These are phyloP conservation scores for Leccinum subtestaceum DNA, from an alignment of 768 basidiomycete genomes.

Conservation along the genomic window DNA sequence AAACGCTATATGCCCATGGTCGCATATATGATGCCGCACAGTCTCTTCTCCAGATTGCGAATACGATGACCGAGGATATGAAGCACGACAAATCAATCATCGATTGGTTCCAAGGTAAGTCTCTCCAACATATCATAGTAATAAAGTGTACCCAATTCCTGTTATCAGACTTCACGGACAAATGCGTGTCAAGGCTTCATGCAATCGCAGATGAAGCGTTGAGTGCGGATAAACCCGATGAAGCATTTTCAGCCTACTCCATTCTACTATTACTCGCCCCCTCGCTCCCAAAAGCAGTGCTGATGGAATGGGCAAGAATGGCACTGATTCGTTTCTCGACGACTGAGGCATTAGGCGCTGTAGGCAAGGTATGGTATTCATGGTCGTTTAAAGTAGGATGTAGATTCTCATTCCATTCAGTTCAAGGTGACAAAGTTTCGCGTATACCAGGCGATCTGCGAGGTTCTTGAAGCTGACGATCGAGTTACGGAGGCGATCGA, in stretches of 20 bases:
- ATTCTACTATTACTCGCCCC: background rate
- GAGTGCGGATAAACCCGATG: background rate
- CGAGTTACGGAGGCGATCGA: background rate
- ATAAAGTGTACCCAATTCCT: no score
- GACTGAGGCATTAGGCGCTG: background rate
- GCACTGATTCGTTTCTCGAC: background rate
- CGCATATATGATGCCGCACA: no score
- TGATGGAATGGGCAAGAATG: background rate
- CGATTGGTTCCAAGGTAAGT: no score
- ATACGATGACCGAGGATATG: no score
- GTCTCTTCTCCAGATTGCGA: no score
- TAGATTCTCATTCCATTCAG: background rate
- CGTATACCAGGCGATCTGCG: background rate
- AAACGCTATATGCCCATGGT: no score
- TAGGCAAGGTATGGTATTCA: background rate
- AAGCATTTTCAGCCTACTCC: no score
- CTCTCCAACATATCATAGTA: no score
- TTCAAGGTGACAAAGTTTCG: background rate
- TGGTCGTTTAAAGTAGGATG: background rate
- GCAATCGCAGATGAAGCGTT: background rate
- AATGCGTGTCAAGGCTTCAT: background rate
- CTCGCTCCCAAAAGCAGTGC: background rate
- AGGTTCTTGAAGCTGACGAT: background rate
- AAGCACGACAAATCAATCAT: no score
- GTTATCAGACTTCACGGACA: background rate